Conservation (phyloP, 2,329 filamentous ascomycete species). For the Fusarium aywerte region DNA sequence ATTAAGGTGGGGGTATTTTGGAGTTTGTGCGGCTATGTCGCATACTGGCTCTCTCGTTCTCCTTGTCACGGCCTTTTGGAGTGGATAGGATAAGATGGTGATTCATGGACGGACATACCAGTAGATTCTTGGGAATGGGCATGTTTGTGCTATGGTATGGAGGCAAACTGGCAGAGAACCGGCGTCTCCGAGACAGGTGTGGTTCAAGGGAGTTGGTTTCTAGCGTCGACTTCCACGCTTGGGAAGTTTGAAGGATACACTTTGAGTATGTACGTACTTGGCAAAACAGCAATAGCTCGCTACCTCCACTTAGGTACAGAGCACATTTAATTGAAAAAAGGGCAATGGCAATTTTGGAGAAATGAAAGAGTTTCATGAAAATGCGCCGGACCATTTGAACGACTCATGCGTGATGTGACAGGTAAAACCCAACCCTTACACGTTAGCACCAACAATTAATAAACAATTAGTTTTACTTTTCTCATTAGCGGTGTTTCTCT, state of each 20-base stretch:
- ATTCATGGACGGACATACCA: not conserved
- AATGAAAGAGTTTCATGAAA: conserved; percentile 17
- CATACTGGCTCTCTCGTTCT: conserved; percentile 10
- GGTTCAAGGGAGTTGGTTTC: not conserved
- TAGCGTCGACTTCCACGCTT: conserved; percentile 7
- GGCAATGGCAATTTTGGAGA: conserved; percentile 31
- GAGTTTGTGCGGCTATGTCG: conserved; percentile 7
- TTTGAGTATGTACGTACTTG: conserved; percentile 40
- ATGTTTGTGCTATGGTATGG: conserved; percentile 9
- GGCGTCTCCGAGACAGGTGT: conserved; percentile 2
- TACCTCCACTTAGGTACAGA: conserved; percentile 31
- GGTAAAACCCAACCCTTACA: not conserved
- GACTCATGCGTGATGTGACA: conserved; percentile 14
- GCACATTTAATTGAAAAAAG: conserved; percentile 38
- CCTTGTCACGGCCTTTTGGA: conserved; percentile 17
- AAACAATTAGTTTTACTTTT: not conserved
- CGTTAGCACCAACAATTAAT: conserved; percentile 12
- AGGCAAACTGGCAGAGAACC: conserved; percentile 4
- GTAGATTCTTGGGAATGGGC: not conserved
- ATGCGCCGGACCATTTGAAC: not conserved
- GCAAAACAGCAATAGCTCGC: conserved; percentile 36
- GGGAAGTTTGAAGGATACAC: conserved; percentile 24
- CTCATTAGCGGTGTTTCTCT: not conserved
- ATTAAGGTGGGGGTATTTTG: conserved; percentile 55
- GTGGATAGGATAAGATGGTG: conserved; percentile 15